Base-by-base conservation (phyloP, 2,329 filamentous ascomycete species). In the Aspergillus neoniger region DNA sequence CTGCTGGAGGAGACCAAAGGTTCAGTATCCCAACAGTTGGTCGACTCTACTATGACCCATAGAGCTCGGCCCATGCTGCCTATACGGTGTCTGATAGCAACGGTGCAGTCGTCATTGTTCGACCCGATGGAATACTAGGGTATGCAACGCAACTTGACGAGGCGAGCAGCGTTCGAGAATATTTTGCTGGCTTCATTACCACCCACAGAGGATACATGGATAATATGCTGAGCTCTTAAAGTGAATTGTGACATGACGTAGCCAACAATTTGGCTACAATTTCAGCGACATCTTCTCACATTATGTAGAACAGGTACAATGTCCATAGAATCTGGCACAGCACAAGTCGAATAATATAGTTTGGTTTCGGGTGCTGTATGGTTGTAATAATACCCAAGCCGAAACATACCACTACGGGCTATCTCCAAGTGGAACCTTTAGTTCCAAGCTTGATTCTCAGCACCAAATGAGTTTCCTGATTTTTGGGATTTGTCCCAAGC, bases 101-200 rank as follows among this genome's bases (percentile, higher is more conserved):
- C 10, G 58, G 61, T 1, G 58, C 44, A 7, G 51, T 58, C 0
- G 30, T 32, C 6, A 38, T 58, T n/a, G 19, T 63, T 7, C 28
- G 61, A 23, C 58, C 61, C 2, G 58, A 63, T 41, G 61, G 55
- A 0, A 28, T 61, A 2, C 9, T 63, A 12, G 58, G 50, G 21
- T 30, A 55, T 50, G 58, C 55, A 17, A 23, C 38, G 0, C 19
- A 25, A 6, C 8, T 53, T 7, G 48, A 58, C 9, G 38, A 28
- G 2, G 47, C 39, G 4, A 25, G 19, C 2, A 43, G 23, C 5
- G 21, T 44, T 2, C 19, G 1, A 23, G 19, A 21, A 14, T 44
- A 44, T 14, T 44, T 44, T 23, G 10, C 19, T 1, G 19, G 41
- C 14, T 44, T 23, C 14, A 14, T 23, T 19, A 44, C 9, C 5